Conservation (phyloP, 2,329 filamentous ascomycete species). For the Sporothrix humicola region DNA sequence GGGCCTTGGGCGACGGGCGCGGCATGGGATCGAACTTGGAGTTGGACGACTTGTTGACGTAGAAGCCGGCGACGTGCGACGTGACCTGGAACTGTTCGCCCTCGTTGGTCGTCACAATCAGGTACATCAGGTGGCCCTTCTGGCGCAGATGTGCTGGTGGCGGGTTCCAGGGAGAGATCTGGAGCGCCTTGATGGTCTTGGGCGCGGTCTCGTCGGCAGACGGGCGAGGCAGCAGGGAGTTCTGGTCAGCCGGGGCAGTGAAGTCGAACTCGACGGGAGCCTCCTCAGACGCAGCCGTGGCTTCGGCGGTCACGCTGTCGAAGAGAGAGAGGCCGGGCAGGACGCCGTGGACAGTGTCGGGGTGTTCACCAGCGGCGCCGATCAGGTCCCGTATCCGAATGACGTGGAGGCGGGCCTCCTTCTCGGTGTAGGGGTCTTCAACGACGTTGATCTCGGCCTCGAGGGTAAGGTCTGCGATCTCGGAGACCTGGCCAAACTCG, state of each 20-base stretch:
- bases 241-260: slow-evolving; percentile 68
- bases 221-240: slow-evolving; percentile 71
- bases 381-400: slow-evolving; percentile 91
- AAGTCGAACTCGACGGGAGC: slow-evolving; percentile 73
- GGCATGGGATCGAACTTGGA: slow-evolving; percentile 93
- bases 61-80: slow-evolving; percentile 92
- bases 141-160: slow-evolving; percentile 89
- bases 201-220: slow-evolving; percentile 66
- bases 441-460: slow-evolving; percentile 82
- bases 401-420: slow-evolving; percentile 94
- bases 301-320: slow-evolving; percentile 69
- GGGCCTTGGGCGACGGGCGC: slow-evolving; percentile 75
- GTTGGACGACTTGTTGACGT: slow-evolving; percentile 94
- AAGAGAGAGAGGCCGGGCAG: slow-evolving; percentile 85
- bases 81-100: slow-evolving; percentile 95
- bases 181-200: slow-evolving; percentile 88
- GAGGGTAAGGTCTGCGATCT: slow-evolving; percentile 78
- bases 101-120: slow-evolving; percentile 87
- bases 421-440: slow-evolving; percentile 97
- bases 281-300: slow-evolving; percentile 48
- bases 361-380: slow-evolving; percentile 85
- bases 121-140: slow-evolving; percentile 89
- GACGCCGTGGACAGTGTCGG: slow-evolving; percentile 85
- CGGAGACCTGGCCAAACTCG: slow-evolving; percentile 90
- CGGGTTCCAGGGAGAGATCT: slow-evolving; percentile 94